phyloP scores from a whole-genome alignment of 164 flowering plant genomes.

The Macadamia tetraphylla region DNA sequence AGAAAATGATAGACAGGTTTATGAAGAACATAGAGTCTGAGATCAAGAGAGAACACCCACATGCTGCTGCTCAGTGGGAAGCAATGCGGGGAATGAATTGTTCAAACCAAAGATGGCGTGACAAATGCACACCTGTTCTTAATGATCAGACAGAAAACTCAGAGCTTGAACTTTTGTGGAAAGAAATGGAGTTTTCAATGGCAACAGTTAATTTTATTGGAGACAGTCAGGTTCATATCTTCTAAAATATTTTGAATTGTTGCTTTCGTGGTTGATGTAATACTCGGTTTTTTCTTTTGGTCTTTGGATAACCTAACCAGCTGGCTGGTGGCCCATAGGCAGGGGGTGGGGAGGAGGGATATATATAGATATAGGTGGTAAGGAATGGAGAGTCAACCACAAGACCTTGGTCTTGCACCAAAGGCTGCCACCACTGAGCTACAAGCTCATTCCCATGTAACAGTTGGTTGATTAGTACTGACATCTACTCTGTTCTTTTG shows the following conservation, averaged over 20 bases:
- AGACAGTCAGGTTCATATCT: constrained; percentile 37
- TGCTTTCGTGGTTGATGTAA: not conserved
- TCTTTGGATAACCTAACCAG: too few relatives aligned
- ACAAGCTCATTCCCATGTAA: too few relatives aligned
- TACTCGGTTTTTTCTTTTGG: not conserved
- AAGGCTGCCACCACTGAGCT: too few relatives aligned
- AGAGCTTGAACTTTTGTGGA: constrained; percentile 75
- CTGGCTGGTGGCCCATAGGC: too few relatives aligned
- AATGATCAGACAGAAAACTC: constrained; percentile 38
- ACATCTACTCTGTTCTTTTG: not conserved
- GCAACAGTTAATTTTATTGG: constrained; percentile 38
- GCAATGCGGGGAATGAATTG: constrained; percentile 22
- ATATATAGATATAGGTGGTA: too few relatives aligned
- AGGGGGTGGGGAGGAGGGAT: too few relatives aligned
- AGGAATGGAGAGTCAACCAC: too few relatives aligned
- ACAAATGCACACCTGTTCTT: not conserved
- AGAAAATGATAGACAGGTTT: constrained; percentile 52
- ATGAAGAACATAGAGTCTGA: constrained; percentile 62
- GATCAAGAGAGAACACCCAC: constrained; percentile 35
- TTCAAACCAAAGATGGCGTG: constrained; percentile 11
- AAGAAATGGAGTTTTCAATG: constrained; percentile 63
- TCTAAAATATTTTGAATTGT: not conserved
- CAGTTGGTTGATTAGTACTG: not conserved
- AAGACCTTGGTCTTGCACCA: too few relatives aligned
- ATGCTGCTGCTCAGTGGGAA: constrained; percentile 51